Evolutionary conservation across 257 asterid genomes (phyloP), one percentile per base, ranked within the genome.

Genomic region (Verbascum thapsus): DNA sequence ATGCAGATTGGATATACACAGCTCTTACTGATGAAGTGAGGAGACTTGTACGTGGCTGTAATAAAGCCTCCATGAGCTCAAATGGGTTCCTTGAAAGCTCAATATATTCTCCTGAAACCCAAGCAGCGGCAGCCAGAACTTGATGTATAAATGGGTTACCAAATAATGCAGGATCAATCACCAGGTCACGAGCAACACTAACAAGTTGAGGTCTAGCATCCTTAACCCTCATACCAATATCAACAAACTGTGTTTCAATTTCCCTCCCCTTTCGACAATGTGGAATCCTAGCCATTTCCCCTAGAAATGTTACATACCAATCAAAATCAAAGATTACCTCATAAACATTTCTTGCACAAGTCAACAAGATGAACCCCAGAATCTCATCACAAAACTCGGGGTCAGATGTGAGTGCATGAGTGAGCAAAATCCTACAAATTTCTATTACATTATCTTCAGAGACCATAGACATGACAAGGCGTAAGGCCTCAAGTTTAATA

Each of bases 161-260:
- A 61, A 89, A 95, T 63, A 92, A 78, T 16, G 99, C 96, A 63
- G 99, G 97, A 78, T 92, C 99, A 75, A 89, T 87, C 73, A 92
- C 84, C 63, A 89, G 79, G 22, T 81, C 85, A 66, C 99, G 96
- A 50, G 88, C 80, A 81, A 92, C 86, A 9, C 62, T 84, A 71
- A 92, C 95, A 70, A 92, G 97, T 74, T 79, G 83, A 18, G 71
- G 70, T 70, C 99, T 87, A 72, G 86, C 99, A 79, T 92, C 99
- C 76, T 80, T 85, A 58, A 92, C 99, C 85, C 99, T 83, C 88
- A 87, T 83, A 61, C 95, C 95, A 58, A 92, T 85, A 79, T 92
- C 99, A 43, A 89, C 76, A 71, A 92, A 83, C 76, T 92, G 99
- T 52, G 26, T 61, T 76, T 83, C 94, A 32, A 92, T 89, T 69